Base-by-base conservation (phyloP, 75 land plant species). In the Cupressus sempervirens region DNA sequence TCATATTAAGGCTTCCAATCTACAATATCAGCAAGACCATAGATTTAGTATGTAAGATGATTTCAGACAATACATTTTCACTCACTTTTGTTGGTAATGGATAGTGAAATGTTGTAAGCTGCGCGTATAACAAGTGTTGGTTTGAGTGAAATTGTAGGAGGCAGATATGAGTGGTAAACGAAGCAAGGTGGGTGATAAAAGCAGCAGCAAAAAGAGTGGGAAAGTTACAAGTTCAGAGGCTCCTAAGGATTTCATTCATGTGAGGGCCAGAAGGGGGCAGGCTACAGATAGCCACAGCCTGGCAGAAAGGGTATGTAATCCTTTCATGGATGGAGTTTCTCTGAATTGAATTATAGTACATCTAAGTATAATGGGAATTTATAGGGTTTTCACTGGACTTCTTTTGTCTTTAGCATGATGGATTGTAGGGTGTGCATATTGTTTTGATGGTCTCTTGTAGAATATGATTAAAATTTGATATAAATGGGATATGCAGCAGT, bases 221-320 rank as follows among this genome's bases (percentile, higher is more conserved):
- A 50, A 50, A 13, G 1, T 12, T 50, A 11, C 45, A 79, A 11
- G 2, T 26, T 38, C 81, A 32, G 30, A 35, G 14, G 1, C 41
- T 38, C 38, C 81, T 23, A 79, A 79, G 16, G 86, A 85, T 26
- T 36, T 43, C 53, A 81, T 85, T 80, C 86, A 85, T 38, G 86
- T 85, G 4, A 79, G 86, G 34, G 86, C 86, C 18, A 70, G 86
- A 85, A 48, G 86, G 36, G 86, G 86, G 23, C 86, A 85, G 81
- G 86, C 86, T 12, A 85, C 86, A 23, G 86, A 85, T 84, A 84
- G 84, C 38, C 85, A 84, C 38, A 84, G 85, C 85, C 85, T 84
- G 12, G 85, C 85, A 34, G 86, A 85, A 85, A 85, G 86, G 85
- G 84, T 83, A 83, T 16, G 53, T 50, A 12, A 50, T 50, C 1